phyloP scores from a whole-genome alignment of 2,329 filamentous ascomycete genomes.

The Tolypocladium guangdongense region DNA sequence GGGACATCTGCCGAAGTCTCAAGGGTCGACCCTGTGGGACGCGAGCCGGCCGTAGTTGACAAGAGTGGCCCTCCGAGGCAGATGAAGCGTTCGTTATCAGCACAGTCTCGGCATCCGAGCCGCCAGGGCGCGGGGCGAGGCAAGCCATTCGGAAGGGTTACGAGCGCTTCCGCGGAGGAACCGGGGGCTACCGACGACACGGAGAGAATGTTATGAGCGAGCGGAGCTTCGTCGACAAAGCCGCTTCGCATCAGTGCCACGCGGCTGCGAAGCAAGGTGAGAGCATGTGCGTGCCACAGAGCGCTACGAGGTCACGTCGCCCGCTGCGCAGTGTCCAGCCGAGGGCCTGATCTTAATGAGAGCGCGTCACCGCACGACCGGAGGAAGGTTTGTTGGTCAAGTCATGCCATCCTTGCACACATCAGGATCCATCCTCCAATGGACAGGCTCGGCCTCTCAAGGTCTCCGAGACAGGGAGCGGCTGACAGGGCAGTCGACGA shows the following conservation, averaged over 20 bases:
- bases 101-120: neutral
- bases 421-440: neutral
- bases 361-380: neutral
- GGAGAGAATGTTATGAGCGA: neutral
- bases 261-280: neutral
- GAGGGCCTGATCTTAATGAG: neutral
- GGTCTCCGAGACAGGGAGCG: neutral
- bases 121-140: neutral
- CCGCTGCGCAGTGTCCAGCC: neutral
- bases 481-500: neutral
- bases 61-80: neutral
- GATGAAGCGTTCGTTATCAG: neutral
- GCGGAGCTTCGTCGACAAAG: neutral
- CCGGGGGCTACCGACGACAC: neutral
- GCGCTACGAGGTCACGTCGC: neutral
- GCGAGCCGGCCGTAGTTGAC: neutral
- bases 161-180: neutral
- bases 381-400: neutral
- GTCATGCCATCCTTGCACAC: neutral
- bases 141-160: neutral
- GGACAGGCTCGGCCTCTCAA: neutral
- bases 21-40: neutral
- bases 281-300: neutral
- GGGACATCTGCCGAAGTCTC: neutral
- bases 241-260: neutral